Evolutionary conservation across 495 filamentous ascomycete species (phyloP).

Genomic region (Umbilicaria muhlenbergii): DNA sequence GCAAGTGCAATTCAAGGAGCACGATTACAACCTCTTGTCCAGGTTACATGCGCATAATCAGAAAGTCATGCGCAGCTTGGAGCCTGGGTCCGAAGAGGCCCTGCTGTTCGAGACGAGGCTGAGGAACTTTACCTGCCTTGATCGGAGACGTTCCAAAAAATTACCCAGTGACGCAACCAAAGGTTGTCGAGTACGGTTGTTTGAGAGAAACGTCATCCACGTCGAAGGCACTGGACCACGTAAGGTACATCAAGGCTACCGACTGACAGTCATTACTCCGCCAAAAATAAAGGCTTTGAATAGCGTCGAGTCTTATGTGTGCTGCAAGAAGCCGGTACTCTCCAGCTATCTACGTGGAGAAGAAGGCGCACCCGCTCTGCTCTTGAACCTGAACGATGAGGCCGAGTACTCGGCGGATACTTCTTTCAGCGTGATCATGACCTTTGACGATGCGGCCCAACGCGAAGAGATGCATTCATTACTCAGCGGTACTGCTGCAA

Average conservation of each 20-base stretch:
- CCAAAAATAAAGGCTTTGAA: slow-evolving; percentile 60
- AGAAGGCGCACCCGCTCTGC: slow-evolving; percentile 45
- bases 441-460: slow-evolving; percentile 54
- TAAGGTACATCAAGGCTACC: slow-evolving; percentile 56
- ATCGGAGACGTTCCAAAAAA: slow-evolving; percentile 43
- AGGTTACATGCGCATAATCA: slow-evolving; percentile 67
- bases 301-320: slow-evolving; percentile 49
- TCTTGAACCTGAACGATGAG: slow-evolving; percentile 42
- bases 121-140: slow-evolving; percentile 59
- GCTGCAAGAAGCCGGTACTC: slow-evolving; percentile 43
- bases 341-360: slow-evolving; percentile 60
- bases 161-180: slow-evolving; percentile 62
- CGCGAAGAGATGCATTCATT: slow-evolving; percentile 49
- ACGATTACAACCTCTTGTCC: slow-evolving; percentile 61
- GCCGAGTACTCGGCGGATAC: slow-evolving; percentile 39
- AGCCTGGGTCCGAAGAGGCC: slow-evolving; percentile 46
- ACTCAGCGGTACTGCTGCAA: slow-evolving; percentile 20
- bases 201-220: slow-evolving; percentile 47
- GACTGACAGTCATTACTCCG: slow-evolving; percentile 57
- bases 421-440: slow-evolving; percentile 45
- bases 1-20: slow-evolving; percentile 49
- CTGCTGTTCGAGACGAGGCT: slow-evolving; percentile 48
- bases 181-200: slow-evolving; percentile 52
- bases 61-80: slow-evolving; percentile 54
- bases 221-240: slow-evolving; percentile 52